Evolutionary conservation across 306 rosid genomes (phyloP).

Genomic region (Prunus kanzakura): DNA sequence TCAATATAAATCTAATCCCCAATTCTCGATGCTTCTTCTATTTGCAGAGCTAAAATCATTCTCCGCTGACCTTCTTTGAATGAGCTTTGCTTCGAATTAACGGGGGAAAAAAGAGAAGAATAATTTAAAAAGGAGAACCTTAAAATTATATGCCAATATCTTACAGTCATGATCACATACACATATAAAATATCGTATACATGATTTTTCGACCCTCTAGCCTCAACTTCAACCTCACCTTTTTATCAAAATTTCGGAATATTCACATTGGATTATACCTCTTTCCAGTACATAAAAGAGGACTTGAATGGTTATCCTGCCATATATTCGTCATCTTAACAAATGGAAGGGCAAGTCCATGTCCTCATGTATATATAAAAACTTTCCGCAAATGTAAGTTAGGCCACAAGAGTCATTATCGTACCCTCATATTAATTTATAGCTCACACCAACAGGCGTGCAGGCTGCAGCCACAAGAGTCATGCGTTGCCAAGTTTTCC

Average conservation of each 20-base stretch:
- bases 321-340: slow-evolving; percentile 3
- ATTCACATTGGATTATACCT: slow-evolving; percentile 28
- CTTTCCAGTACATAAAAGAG: neutral
- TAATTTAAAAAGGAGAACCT: neutral
- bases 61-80: neutral
- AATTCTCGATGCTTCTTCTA: neutral
- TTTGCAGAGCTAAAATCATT: neutral
- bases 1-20: neutral
- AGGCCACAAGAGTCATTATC: too few relatives aligned
- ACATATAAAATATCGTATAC: neutral
- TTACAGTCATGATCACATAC: neutral
- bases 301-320: slow-evolving; percentile 2
- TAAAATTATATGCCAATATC: neutral
- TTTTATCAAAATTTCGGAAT: slow-evolving; percentile 16
- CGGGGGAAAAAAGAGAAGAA: neutral
- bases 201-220: neutral
- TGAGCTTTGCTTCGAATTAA: neutral
- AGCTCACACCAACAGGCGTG: too few relatives aligned
- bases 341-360: neutral
- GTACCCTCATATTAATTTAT: too few relatives aligned
- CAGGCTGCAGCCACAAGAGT: too few relatives aligned
- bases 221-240: neutral
- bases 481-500: too few relatives aligned
- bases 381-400: neutral
- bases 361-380: neutral